A percentile compares a stretch with the other conserved stretches of the same genome.
Conservation (phyloP, 164 flowering plant genomes). For the Aristolochia fimbriata region DNA sequence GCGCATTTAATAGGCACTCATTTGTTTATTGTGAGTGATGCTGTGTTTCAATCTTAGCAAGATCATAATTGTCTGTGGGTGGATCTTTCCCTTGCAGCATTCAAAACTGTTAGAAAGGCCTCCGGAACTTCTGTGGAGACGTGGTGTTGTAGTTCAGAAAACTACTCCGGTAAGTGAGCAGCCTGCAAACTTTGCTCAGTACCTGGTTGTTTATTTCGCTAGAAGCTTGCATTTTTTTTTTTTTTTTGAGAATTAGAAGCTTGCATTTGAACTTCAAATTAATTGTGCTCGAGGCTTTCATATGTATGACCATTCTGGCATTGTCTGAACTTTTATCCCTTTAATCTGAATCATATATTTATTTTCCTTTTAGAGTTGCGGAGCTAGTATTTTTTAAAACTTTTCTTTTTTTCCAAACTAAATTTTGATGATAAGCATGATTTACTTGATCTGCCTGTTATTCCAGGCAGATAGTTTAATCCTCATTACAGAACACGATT, state of each 20-base stretch:
- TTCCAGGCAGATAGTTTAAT: conserved; percentile 76
- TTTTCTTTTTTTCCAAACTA: too few species aligned
- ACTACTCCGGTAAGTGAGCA: conserved; percentile 50
- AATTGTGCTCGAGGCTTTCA: neutral
- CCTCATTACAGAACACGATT: conserved; percentile 63
- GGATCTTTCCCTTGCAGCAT: conserved; percentile 44
- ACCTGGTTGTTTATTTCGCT: too few species aligned
- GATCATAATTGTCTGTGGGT: neutral
- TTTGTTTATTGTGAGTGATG: neutral
- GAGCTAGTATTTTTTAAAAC: too few species aligned
- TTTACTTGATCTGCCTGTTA: conserved; percentile 9
- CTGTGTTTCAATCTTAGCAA: neutral
- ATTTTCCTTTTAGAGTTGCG: too few species aligned
- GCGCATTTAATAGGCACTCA: neutral
- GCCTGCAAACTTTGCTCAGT: too few species aligned
- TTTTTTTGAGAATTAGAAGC: too few species aligned
- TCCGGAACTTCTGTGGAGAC: conserved; percentile 51
- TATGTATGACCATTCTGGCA: neutral
- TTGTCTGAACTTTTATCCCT: too few species aligned
- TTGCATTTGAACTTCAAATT: neutral
- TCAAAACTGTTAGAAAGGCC: conserved; percentile 64
- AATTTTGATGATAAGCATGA: neutral
- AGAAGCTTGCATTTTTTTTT: too few species aligned
- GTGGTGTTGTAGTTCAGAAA: conserved; percentile 58
- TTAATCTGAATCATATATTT: too few species aligned